Percentiles rank a stretch among this genome's conserved stretches.
These are phyloP conservation scores for Flaveria floridana DNA, from an alignment of 140 eudicot genomes.

Conservation along the genomic window DNA sequence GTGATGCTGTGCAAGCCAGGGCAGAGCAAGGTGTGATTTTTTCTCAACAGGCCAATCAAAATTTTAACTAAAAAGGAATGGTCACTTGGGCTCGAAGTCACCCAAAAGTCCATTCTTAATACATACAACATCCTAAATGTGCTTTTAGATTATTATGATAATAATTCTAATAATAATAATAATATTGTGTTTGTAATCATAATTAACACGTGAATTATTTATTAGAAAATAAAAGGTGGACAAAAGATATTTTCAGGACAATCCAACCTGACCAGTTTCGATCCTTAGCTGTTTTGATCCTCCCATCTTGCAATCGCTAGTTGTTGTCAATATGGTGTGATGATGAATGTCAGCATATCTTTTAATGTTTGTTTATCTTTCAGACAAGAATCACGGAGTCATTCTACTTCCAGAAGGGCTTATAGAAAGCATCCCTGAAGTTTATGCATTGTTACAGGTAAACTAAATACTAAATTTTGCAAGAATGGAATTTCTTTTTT, in stretches of 20 bases:
- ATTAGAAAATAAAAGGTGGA: neutral
- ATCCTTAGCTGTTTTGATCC: neutral
- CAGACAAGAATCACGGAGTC: constrained; percentile 96
- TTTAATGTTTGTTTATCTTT: neutral
- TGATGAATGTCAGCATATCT: constrained; percentile 17
- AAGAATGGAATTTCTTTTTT: constrained; percentile 10
- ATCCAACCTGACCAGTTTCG: neutral
- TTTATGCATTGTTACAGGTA: constrained; percentile 92
- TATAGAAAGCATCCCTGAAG: constrained; percentile 97
- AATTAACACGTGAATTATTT: neutral
- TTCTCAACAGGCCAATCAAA: neutral
- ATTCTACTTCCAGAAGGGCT: constrained; percentile 97
- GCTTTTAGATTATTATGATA: neutral
- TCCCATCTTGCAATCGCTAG: neutral
- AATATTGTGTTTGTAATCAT: neutral
- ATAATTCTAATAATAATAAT: neutral
- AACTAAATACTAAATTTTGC: neutral
- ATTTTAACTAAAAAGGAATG: neutral
- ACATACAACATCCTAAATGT: neutral
- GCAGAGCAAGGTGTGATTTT: constrained; percentile 65
- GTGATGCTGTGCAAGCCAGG: constrained; percentile 98
- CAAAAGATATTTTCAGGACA: neutral
- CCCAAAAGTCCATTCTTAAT: neutral
- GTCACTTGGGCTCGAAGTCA: constrained; percentile 1
- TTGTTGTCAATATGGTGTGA: neutral